Evolutionary conservation across 2,329 filamentous ascomycete genomes (phyloP).

Genomic region (Colletotrichum magnum): DNA sequence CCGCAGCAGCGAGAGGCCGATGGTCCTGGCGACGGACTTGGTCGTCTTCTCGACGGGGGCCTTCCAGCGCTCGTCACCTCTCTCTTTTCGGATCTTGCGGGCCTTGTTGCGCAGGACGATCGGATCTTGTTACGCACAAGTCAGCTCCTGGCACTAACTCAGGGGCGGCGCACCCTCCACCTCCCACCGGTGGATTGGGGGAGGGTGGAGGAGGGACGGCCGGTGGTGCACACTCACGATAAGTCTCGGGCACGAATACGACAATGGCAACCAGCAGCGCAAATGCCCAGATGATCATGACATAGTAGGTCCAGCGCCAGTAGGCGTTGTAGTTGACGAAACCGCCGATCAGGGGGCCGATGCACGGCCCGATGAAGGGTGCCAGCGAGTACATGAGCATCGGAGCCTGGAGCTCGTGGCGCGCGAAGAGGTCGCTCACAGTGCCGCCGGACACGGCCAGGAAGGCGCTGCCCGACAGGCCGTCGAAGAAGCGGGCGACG

Average conservation of each 20-base stretch:
- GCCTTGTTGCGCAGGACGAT: constrained; percentile 83
- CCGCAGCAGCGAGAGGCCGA: constrained; percentile 72
- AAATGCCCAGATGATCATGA: constrained; percentile 86
- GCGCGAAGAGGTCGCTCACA: constrained; percentile 83
- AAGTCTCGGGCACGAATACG: constrained; percentile 88
- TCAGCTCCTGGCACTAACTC: constrained; percentile 20
- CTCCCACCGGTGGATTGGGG: not conserved
- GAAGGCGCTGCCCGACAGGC: constrained; percentile 78
- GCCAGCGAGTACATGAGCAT: constrained; percentile 85
- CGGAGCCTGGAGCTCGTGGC: constrained; percentile 78
- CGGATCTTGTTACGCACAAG: constrained; percentile 59
- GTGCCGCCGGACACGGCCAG: constrained; percentile 86
- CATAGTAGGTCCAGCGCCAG: constrained; percentile 90
- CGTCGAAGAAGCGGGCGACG: constrained; percentile 82
- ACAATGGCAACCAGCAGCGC: constrained; percentile 74
- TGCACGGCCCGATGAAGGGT: constrained; percentile 74
- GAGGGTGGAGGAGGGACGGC: not conserved
- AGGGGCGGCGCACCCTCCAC: constrained; percentile 31
- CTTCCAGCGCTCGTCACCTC: constrained; percentile 81
- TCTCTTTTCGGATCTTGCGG: constrained; percentile 76
- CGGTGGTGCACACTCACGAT: constrained; percentile 65
- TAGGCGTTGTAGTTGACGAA: constrained; percentile 83
- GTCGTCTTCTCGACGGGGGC: constrained; percentile 82
- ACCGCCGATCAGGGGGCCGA: constrained; percentile 77
- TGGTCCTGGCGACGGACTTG: constrained; percentile 74